Evolutionary conservation across 768 basidiomycete species (phyloP), one percentile per base, ranked within the genome.

Genomic region (Gloeopeniophorella convolvens): DNA sequence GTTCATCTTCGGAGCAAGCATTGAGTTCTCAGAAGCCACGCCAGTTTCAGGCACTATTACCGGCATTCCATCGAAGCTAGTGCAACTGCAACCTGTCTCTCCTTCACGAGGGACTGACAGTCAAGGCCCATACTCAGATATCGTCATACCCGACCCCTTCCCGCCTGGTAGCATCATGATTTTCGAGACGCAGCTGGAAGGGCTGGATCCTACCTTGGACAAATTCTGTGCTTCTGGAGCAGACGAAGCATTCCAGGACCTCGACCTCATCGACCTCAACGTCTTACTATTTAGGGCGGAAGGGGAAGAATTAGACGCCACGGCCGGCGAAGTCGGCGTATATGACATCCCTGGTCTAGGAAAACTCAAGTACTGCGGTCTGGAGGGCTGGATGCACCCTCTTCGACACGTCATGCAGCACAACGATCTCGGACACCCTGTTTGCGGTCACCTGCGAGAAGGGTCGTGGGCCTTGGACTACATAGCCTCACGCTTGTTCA

Each of bases 361-460:
- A 0, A 76, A 77, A 51, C 70, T 93, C 65, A 81, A 79, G 10
- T 99, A 97, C 66, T 97, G 94, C 60, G 96, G 96, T 15, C 66
- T 98, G 43, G 91, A 98, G 62, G 96, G 96, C 1, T 99, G 94
- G 92, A 97, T 99, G 92, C 79, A 84, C 58, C 83, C 83, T 0
- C 70, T 98, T 47, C 76, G 80, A 32, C 80, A 80, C 58, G 81
- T 98, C 64, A 93, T 93, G 80, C 74, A 75, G 57, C 77, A 82
- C 61, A 98, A 98, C 65, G 93, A 99, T 63, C 76, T 98, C 3
- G 96, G 96, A 0, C 93, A 98, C 65, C 78, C 91, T 1, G 72
- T 99, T 4, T 95, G 91, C 60, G 83, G 72, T 3, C 90, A 98
- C 67, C 66, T 98, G 50, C 78, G 96, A 51, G 76, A 85, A 24